Base-by-base conservation (phyloP, 768 basidiomycete species). In the Tephrocybe sp. region DNA sequence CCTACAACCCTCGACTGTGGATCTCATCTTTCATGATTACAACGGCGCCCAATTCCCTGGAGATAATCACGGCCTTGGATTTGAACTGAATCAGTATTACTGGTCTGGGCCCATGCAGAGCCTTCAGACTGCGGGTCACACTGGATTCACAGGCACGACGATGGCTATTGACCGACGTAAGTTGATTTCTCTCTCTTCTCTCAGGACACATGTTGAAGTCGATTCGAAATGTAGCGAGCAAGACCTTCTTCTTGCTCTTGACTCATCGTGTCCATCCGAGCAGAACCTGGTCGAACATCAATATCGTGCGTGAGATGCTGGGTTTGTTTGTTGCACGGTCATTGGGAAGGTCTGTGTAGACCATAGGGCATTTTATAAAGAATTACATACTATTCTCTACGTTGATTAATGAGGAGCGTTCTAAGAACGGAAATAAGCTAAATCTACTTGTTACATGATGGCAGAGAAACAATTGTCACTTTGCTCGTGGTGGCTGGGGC, bases 61-160 rank as follows among this genome's bases (percentile, higher is more conserved):
- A 1, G 47, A 66, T 36, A 57, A 54, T 5, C 64, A 64, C 35
- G 61, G 63, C 1, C 52, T 63, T 9, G 64, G 64, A 12, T 65
- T 65, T 36, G 64, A 66, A 35, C 40, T 64, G 22, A 53, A 66
- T 37, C 61, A 66, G 40, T 56, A 41, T 36, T 66, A 62, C 42
- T 66, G 63, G 64, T 57, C 60, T 26, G 64, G 64, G 7, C 38
- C 62, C 30, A 64, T 65, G 63, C 46, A 53, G 21, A 64, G 64
- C 46, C 48, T 59, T 39, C 52, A 58, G 35, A 62, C 60, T 5
- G 64, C 62, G n/a, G 64, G 64, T 1, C 64, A 65, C 39, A 66
- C 61, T 1, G 63, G 64, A 5, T 66, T 47, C 38, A 60, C 63
- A 8, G 63, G 63, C 18, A 62, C 61, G 4, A 58, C 56, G 7